phyloP scores from a whole-genome alignment of 352 stramenopile genomes.

The Phytophthora hibernalis region DNA sequence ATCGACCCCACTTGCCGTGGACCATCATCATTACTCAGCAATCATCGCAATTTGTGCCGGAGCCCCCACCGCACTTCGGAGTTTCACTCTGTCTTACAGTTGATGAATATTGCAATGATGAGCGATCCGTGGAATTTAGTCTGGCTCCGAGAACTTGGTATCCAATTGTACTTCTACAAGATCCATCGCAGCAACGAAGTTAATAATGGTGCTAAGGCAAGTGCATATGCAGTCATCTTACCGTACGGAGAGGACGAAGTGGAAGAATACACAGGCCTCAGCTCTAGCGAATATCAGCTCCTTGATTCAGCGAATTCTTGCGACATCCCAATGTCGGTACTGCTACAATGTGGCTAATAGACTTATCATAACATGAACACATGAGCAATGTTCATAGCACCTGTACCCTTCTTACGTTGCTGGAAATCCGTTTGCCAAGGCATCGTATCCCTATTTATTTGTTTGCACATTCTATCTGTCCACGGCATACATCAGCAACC shows the following conservation, averaged over 20 bases:
- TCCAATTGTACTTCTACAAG: conserved; percentile 41
- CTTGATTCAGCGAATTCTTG: conserved; percentile 14
- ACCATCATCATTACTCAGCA: background rate
- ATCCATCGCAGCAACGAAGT: conserved; percentile 6
- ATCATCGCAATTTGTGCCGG: conserved; percentile 1
- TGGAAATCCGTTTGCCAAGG: conserved; percentile 12
- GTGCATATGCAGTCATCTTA: conserved; percentile 27
- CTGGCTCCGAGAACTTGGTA: conserved; percentile 35
- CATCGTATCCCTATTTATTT: conserved; percentile 24
- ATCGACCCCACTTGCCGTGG: background rate
- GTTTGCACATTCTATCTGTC: conserved; percentile 39
- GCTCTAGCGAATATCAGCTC: conserved; percentile 21
- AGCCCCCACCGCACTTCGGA: background rate
- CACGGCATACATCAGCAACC: conserved; percentile 16
- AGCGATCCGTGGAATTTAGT: conserved; percentile 47
- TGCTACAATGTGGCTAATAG: conserved; percentile 30
- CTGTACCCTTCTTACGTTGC: conserved; percentile 5
- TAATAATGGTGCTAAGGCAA: background rate
- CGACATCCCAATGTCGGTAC: conserved; percentile 16
- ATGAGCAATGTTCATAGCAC: conserved; percentile 8
- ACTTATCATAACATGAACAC: background rate
- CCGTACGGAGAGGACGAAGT: conserved; percentile 34
- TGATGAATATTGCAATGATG: conserved; percentile 59
- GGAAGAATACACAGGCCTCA: conserved; percentile 29
- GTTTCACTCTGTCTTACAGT: conserved; percentile 28